These are phyloP conservation scores for Psilocybe subaeruginosa DNA, from an alignment of 768 basidiomycete species.

Conservation along the genomic window DNA sequence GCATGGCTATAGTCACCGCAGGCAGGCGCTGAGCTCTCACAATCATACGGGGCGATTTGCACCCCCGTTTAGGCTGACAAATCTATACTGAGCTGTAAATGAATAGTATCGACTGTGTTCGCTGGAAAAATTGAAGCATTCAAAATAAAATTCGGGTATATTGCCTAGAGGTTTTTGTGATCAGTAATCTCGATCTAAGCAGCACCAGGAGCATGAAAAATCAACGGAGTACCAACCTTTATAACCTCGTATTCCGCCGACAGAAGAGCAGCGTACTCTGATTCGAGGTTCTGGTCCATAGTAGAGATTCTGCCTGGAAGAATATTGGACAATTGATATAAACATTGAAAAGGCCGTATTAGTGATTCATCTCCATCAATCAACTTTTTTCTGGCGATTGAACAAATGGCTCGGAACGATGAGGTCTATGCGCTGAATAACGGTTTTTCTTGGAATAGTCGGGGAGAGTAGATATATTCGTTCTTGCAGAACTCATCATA, in stretches of 20 bases:
- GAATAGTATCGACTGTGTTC: not conserved
- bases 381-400: no score
- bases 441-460: no score
- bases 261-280: not conserved
- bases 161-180: not conserved
- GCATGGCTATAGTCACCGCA: constrained; percentile 28
- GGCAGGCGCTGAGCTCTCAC: not conserved
- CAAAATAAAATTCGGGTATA: constrained; percentile 11
- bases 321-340: no score
- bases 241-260: not conserved
- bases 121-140: not conserved
- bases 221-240: not conserved
- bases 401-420: no score
- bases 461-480: no score
- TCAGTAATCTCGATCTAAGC: not conserved
- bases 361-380: no score
- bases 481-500: no score
- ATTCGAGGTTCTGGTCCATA: not conserved
- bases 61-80: constrained; percentile 4
- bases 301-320: no score
- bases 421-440: no score
- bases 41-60: constrained; percentile 1
- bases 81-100: constrained; percentile 4
- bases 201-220: not conserved
- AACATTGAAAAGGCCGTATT: no score